phyloP scores from a whole-genome alignment of 306 rosid species.

The Styphnolobium japonicum region DNA sequence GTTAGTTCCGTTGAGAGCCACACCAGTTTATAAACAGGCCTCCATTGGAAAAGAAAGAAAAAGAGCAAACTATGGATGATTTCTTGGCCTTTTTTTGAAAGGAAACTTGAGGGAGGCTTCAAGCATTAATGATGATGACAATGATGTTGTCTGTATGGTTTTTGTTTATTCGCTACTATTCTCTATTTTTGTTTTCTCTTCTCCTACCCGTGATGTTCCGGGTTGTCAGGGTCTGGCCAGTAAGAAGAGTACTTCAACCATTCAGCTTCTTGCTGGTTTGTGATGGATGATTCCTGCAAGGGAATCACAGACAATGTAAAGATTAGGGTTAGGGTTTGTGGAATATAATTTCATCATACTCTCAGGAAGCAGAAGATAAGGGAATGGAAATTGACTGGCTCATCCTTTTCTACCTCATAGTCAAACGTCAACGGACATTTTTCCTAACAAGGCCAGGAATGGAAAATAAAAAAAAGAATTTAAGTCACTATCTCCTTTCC shows the following conservation, averaged over 20 bases:
- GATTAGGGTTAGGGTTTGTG: constrained; percentile 36
- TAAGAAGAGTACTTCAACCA: constrained; percentile 92
- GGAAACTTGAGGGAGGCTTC: constrained; percentile 49
- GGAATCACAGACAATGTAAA: neutral
- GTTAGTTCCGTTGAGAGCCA: constrained; percentile 50
- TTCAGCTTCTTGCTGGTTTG: constrained; percentile 78
- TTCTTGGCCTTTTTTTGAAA: constrained; percentile 43
- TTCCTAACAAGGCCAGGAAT: constrained; percentile 7
- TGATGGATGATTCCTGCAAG: constrained; percentile 68
- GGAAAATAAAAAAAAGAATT: neutral
- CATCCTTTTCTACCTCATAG: neutral
- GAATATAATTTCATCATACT: neutral
- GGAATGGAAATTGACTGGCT: neutral
- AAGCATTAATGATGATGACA: constrained; percentile 45
- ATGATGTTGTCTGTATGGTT: constrained; percentile 42
- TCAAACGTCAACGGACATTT: constrained; percentile 14
- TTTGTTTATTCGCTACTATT: constrained; percentile 17
- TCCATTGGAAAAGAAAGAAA: constrained; percentile 38
- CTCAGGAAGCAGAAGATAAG: neutral
- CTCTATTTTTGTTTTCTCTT: neutral
- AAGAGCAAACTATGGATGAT: constrained; percentile 42
- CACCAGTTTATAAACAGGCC: constrained; percentile 23
- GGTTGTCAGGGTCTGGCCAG: constrained; percentile 93
- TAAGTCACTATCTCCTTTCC: neutral
- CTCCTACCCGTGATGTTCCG: constrained; percentile 71